Base-by-base conservation (phyloP, 2,329 filamentous ascomycete genomes). In the Lasiodiplodia theobromae region DNA sequence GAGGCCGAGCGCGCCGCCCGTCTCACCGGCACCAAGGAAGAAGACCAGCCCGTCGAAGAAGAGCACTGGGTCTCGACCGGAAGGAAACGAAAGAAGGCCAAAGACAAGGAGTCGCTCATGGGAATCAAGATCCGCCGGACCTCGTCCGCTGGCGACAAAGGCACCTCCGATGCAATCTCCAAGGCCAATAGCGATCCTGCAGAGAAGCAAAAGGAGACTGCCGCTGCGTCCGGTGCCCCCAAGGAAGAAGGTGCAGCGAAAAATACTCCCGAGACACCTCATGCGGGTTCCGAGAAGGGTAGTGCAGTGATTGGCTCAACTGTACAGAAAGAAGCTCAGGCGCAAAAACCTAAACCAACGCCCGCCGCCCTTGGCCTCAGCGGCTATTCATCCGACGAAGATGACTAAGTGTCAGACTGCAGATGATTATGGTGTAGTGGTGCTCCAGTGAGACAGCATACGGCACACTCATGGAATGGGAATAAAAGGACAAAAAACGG, bases 1-100 rank as follows among this genome's bases (percentile, higher is more conserved):
- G 85, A 88, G 70, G 86, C 84, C 0, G 87, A 89, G 75, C 84
- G 84, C 71, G 82, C 80, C 38, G 78, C 71, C 5, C 73, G 82
- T 1, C 76, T 82, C 11, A 68, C 80, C 11, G 81, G 82, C 56
- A 77, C 79, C 25, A 76, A 74, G n/a, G 74, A 77, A 5, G 77
- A 77, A 28, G 69, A 57, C 18, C 66, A 66, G 12, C 68, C 64
- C 2, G 77, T 79, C 23, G 82, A 83, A 66, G 77, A 77, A 69
- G 80, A 81, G 60, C 79, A 84, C 64, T 88, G 87, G 87, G 76
- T 77, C 4, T 79, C 82, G 18, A 79, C 80, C 14, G 81, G 81
- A 23, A 82, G 82, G 66, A 88, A 88, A 76, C 80, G 86, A 71
- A 85, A 86, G 71, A 84, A 85, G 67, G 81, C 78, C 2, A 71